These are phyloP conservation scores for Kwoniella botswanensis DNA, from an alignment of 768 basidiomycete species.

Conservation along the genomic window DNA sequence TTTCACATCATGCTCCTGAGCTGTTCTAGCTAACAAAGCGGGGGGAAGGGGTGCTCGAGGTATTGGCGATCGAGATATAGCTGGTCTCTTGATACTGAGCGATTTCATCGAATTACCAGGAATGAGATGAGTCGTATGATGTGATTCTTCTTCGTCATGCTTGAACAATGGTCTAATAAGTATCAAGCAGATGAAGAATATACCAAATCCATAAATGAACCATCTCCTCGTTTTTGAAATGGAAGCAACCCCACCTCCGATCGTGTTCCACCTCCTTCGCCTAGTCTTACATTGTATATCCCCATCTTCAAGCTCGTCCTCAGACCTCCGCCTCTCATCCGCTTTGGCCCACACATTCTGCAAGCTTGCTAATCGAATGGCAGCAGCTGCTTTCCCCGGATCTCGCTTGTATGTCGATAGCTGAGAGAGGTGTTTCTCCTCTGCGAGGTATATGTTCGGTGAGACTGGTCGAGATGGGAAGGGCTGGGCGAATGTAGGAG, in stretches of 20 bases:
- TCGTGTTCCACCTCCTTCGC: neutral
- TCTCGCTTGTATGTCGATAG: constrained; percentile 13
- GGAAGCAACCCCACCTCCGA: neutral
- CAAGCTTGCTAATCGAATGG: neutral
- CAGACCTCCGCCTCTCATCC: neutral
- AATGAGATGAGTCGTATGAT: neutral
- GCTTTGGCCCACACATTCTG: neutral
- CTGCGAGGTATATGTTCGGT: constrained; percentile 1
- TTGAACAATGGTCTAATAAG: neutral
- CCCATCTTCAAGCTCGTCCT: constrained; percentile 13
- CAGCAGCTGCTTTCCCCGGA: constrained; percentile 2
- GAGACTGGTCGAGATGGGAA: neutral
- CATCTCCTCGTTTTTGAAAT: neutral
- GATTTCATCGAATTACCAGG: neutral
- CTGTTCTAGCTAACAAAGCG: constrained; percentile 3
- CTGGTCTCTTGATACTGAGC: neutral
- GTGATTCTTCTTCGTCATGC: neutral
- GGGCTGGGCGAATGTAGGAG: neutral
- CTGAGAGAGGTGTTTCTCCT: constrained; percentile 13
- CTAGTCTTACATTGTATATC: neutral
- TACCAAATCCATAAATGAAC: constrained; percentile 1
- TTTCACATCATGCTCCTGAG: constrained; percentile 31
- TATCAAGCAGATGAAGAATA: neutral
- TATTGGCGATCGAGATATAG: neutral
- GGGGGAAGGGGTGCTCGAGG: constrained; percentile 16